Conservation (phyloP, 2,329 filamentous ascomycete species). For the Magnaporthiopsis poae region DNA sequence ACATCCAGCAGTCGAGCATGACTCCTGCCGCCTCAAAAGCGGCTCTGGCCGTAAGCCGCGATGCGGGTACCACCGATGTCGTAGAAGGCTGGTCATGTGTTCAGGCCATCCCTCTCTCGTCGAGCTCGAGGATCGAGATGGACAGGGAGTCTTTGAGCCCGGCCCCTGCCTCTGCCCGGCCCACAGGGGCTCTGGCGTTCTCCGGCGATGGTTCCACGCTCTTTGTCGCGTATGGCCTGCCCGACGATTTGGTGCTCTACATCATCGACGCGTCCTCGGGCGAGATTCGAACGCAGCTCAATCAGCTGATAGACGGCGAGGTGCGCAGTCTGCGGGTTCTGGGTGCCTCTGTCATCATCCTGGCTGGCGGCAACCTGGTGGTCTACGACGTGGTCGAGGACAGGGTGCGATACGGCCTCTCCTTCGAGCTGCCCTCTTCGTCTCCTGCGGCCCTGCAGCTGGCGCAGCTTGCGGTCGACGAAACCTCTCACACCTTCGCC, state of each 20-base stretch:
- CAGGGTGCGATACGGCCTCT: constrained; percentile 57
- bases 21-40: constrained; percentile 27
- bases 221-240: constrained; percentile 53
- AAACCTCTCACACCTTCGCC: constrained; percentile 54
- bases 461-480: constrained; percentile 63
- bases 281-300: constrained; percentile 54
- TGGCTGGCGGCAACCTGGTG: constrained; percentile 57
- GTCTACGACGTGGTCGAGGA: constrained; percentile 82
- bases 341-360: constrained; percentile 61
- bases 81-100: constrained; percentile 7
- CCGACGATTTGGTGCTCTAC: constrained; percentile 54
- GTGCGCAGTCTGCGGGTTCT: constrained; percentile 62
- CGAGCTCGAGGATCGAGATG: constrained; percentile 27
- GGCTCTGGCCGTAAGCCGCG: background rate
- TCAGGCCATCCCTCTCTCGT: constrained; percentile 39
- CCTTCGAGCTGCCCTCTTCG: constrained; percentile 35
- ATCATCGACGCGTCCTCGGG: constrained; percentile 67
- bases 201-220: constrained; percentile 77
- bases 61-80: background rate
- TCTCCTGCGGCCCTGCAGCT: constrained; percentile 31
- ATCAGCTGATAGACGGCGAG: constrained; percentile 55
- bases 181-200: constrained; percentile 56
- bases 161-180: constrained; percentile 18
- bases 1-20: constrained; percentile 49
- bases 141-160: constrained; percentile 19